phyloP scores from a whole-genome alignment of 192 early-diverging fungal species.

The Coemansia sp. region DNA sequence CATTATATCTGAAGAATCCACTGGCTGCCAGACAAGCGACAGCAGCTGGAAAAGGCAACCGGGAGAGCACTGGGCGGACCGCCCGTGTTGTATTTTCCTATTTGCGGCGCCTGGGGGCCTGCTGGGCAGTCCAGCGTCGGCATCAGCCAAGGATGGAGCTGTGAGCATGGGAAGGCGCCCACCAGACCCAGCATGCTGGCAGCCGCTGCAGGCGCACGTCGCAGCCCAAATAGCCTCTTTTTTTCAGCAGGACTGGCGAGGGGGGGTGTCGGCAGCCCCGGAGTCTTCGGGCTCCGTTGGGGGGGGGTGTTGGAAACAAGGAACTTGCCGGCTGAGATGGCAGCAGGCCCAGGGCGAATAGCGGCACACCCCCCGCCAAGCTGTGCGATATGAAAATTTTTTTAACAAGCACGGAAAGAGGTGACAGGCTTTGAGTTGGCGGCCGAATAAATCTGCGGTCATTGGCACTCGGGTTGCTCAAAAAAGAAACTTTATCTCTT shows the following conservation, averaged over 20 bases:
- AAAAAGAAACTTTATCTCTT: slow-evolving; percentile 19
- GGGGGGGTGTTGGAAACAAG: neutral
- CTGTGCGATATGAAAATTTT: slow-evolving; percentile 17
- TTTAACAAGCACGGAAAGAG: slow-evolving; percentile 13
- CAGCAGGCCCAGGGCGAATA: slow-evolving; percentile 4
- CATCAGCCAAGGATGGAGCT: neutral
- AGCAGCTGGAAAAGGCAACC: slow-evolving; percentile 1
- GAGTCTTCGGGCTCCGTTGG: neutral
- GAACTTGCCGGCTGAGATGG: neutral
- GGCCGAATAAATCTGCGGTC: slow-evolving; percentile 44
- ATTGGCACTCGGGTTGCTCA: slow-evolving; percentile 36
- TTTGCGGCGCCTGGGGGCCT: neutral
- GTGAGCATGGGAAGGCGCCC: slow-evolving; percentile 1
- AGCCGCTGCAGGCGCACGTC: slow-evolving; percentile 7
- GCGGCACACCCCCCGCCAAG: neutral
- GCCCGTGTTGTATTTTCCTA: neutral
- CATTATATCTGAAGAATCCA: slow-evolving; percentile 2
- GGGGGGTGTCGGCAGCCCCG: slow-evolving; percentile 1
- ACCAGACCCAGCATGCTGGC: slow-evolving; percentile 9
- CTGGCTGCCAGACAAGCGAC: neutral
- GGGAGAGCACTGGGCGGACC: neutral
- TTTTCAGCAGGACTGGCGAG: neutral
- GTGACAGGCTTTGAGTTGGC: slow-evolving; percentile 12
- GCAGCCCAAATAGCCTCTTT: slow-evolving; percentile 8
- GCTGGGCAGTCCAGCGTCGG: neutral